Base-by-base conservation (phyloP, 2,329 filamentous ascomycete genomes). In the Aspergillus eucalypticola region DNA sequence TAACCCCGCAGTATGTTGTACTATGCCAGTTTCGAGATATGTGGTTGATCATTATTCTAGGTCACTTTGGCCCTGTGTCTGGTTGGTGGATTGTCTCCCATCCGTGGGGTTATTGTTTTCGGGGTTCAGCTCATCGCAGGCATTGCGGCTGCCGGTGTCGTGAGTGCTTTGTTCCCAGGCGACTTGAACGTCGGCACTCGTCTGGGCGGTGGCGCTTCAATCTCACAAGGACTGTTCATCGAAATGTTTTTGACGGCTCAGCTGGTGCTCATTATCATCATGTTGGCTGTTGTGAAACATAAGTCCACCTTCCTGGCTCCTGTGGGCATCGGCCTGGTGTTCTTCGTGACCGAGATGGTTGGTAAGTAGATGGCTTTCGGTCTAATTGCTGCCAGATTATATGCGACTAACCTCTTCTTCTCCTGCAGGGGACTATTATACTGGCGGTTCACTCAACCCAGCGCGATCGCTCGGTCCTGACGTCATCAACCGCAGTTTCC, bases 241-340 rank as follows among this genome's bases (percentile, higher is more conserved):
- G 88, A 90, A 73, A 83, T 87, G 77, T 87, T 89, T 67, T 78
- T 89, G 39, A 90, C 87, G 0, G 78, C 85, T 0, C 81, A 88
- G 69, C 78, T 90, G 8, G 82, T 89, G 7, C 79, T 90, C 56
- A 83, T 86, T 2, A 84, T 90, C 29, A 84, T 87, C 72, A 88
- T 91, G 84, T 80, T 91, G 48, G 88, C 88, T 0, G 85, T 86
- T 3, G 88, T 91, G 71, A 91, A 92, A 76, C 88, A 91, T 73
- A 86, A 87, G 48, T 85, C 86, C 2, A 92, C 89, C 0, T 90
- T 83, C 69, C 76, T 91, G 1, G 89, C 89, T 0, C 89, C 90
- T 0, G 77, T 92, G 3, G 88, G 87, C 11, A 90, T 92, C 66
- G 90, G 90, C 1, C 75, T 91, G 2, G 81, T 88, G 0, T 81